Evolutionary conservation across 768 basidiomycete genomes (phyloP), one percentile per base, ranked within the genome.

Genomic region (Cyclocybe cylindracea): DNA sequence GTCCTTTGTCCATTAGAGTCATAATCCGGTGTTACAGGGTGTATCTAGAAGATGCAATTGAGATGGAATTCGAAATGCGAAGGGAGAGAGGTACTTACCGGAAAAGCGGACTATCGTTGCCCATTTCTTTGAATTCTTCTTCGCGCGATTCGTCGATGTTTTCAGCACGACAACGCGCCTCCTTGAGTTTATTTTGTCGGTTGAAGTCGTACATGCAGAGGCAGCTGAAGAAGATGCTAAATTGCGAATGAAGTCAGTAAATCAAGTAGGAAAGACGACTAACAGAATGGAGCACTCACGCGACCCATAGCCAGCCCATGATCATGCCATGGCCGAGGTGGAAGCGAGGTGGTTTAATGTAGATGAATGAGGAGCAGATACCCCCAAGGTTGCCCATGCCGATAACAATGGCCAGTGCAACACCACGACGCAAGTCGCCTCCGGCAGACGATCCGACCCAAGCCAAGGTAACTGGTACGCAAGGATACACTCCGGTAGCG

Each of bases 361-460:
- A 75, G 36, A 76, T 69, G 53, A 77, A 73, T 3, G 70, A 76
- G 4, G 68, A 71, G 32, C 70, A 71, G 16, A 66, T 76, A 59
- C 81, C 74, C 50, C 82, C 82, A 8, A 84, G 65, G 52, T 85
- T 85, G 16, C 79, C 82, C 8, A 79, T 36, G 24, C 80, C 80
- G 46, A 79, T 76, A 13, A 84, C 74, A 70, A 80, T 73, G 4
- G 78, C 84, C 34, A 84, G 54, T 10, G 73, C 71, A 10, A 83
- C 67, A 53, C 67, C 84, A 49, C 75, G 72, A 58, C 79, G 78
- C 44, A 78, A 53, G 57, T 82, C 81, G 18, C 84, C 81, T 18
- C 83, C 83, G 0, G 79, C 75, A 47, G 82, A 80, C 7, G 78
- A 77, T 2, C 76, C 72, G 2, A 70, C 77, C 84, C 84, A 86